Conservation (phyloP, 202 grass and related monocot species). For the Setaria viridis region DNA sequence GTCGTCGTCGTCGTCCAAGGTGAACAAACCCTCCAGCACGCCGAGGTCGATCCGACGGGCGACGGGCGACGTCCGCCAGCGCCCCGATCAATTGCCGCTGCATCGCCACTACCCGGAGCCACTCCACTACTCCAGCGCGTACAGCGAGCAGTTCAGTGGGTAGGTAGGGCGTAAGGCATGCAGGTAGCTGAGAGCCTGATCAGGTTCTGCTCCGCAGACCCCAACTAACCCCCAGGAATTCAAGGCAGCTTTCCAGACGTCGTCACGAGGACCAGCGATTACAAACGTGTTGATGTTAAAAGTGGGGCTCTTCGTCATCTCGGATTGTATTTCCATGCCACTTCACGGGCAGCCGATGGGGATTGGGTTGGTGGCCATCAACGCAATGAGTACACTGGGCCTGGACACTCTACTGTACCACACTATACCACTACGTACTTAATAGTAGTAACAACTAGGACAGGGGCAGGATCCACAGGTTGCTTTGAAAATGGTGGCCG, state of each 20-base stretch:
- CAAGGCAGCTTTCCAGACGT: background rate
- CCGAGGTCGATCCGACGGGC: too few species aligned
- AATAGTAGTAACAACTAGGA: background rate
- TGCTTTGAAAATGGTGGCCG: background rate
- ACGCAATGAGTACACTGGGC: background rate
- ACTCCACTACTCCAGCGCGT: background rate
- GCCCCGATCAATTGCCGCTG: too few species aligned
- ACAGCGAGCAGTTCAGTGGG: background rate
- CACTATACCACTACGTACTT: background rate
- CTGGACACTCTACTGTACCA: background rate
- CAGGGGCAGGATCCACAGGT: background rate
- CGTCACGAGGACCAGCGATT: too few species aligned
- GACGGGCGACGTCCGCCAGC: too few species aligned
- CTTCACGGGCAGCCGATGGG: background rate
- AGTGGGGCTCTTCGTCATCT: too few species aligned
- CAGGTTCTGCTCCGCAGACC: background rate
- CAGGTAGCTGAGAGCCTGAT: background rate
- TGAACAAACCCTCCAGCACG: too few species aligned
- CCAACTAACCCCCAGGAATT: conserved; percentile 3
- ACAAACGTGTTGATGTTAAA: too few species aligned
- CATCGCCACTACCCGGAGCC: too few species aligned
- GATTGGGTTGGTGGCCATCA: background rate
- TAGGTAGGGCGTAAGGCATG: too few species aligned
- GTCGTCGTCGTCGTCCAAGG: too few species aligned
- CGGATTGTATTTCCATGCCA: too few species aligned